Evolutionary conservation across 257 asterid species (phyloP), one percentile per base, ranked within the genome.

Genomic region (Rubia yunnanensis): DNA sequence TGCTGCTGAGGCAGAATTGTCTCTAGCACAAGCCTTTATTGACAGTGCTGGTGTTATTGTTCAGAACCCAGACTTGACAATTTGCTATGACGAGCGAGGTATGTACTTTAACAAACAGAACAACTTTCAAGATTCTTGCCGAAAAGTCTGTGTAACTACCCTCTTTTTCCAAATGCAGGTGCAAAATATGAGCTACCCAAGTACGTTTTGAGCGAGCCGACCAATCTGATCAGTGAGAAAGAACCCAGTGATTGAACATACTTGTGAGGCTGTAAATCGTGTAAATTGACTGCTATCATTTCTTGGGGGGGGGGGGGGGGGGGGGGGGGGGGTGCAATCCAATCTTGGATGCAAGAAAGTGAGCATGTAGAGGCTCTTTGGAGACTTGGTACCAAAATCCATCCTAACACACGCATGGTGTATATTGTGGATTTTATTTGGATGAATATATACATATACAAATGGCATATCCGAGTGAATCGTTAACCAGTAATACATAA

Each of bases 61-160:
- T 73, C 95, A 89, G 41, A 92, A 77, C 57, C 84, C 89, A 27
- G 96, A 92, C 77, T 70, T 92, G 72, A 86, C 98, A 65, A 39
- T 84, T 61, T 92, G 95, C 86, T 92, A 85, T 5, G 98, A 89
- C 24, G 95, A 87, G 77, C 83, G 91, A 78, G 98, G 98, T 89
- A 36, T 3, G 76, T 57, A n/a, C n/a, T n/a, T n/a, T n/a, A n/a
- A n/a, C 52, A 5, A 22, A 34, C 3, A 57, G 38, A n/a, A 27
- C 18, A 15, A 31, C 0, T 10, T 31, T 52, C n/a, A 7, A 23
- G 7, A 46, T 20, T 28, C 52, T 26, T 32, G n/a, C 22, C 4
- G 18, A 15, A 17, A 32, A 17, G 18, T 26, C 32, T 26, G 7
- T 11, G 32, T 5, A 65, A 9, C n/a, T 44, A 44, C 70, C 57